Base-by-base conservation (phyloP, 2,329 filamentous ascomycete genomes). In the Rhinocladiella mackenziei region DNA sequence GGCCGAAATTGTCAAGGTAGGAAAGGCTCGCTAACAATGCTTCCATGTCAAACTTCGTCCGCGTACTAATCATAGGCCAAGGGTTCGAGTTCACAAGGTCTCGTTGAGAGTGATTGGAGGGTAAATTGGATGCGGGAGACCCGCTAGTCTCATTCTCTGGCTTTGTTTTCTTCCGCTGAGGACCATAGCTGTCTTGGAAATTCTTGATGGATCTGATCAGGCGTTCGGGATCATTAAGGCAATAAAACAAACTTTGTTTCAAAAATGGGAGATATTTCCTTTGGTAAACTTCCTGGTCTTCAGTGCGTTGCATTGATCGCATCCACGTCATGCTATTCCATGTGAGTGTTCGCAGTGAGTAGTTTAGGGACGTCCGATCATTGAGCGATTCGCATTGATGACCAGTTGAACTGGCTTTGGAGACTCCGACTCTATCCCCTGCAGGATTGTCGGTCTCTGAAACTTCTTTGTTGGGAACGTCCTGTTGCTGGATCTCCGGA, bases 171-270 rank as follows among this genome's bases (percentile, higher is more conserved):
- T 26, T 35, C 13, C 10, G 18, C 22, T 14, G 14, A 4, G 26
- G 11, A 10, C 18, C 33, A 45, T 43, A 51, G 18, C 11, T 39
- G 11, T 30, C 31, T 37, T 48, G 52, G 25, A 50, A 19, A 40
- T 50, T 23, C 22, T 29, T 41, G 55, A 72, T 71, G 6, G 69
- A 71, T 28, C 50, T 57, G 3, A 71, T 39, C 7, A 73, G 60
- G 33, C 68, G 63, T 20, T 54, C 60, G 15, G 65, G 61, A 39
- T 58, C 64, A 48, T 69, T 65, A 32, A 73, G 48, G 10, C 67
- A 61, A 48, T 66, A 73, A 45, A 64, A 67, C 1, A 71, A 60
- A 41, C 68, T 71, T 48, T 72, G 70, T 5, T 62, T 59, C 38
- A 71, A 48, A 47, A 71, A 72, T 4, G 64, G 58, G 38, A 66